A percentile compares a stretch with the other conserved stretches of the same genome.
phyloP scores from a whole-genome alignment of 108 stramenopile species.

The Cyclotella atomus region DNA sequence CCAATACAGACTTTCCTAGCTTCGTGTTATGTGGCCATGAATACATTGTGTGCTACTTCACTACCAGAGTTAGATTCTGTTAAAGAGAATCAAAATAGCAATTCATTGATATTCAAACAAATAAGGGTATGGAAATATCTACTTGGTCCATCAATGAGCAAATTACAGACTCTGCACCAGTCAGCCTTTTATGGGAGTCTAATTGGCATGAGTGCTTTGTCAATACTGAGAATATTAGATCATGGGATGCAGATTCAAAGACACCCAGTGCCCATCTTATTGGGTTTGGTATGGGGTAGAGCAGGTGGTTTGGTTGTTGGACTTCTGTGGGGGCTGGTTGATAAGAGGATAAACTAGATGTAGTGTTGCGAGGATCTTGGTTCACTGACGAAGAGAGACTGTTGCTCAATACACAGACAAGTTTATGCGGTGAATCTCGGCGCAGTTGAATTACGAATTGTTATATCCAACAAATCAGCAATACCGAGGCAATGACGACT shows the following conservation, averaged over 20 bases:
- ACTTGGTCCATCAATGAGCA: slow-evolving; percentile 1
- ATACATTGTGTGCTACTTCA: not conserved
- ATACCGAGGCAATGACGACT: no score
- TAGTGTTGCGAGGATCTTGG: no score
- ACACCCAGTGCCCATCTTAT: slow-evolving; percentile 67
- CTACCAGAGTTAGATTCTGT: not conserved
- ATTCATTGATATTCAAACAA: not conserved
- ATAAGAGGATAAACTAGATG: not conserved
- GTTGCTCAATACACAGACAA: no score
- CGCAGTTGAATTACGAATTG: no score
- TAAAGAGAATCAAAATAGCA: not conserved
- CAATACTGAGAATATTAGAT: slow-evolving; percentile 61
- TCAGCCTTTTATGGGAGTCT: slow-evolving; percentile 14
- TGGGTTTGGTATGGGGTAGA: slow-evolving; percentile 62
- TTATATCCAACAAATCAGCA: no score
- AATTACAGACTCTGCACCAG: slow-evolving; percentile 14
- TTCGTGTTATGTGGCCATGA: slow-evolving; percentile 29
- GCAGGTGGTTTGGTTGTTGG: slow-evolving; percentile 27
- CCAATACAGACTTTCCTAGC: slow-evolving; percentile 29
- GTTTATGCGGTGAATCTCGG: no score
- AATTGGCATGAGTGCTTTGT: slow-evolving; percentile 20
- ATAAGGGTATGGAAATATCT: not conserved
- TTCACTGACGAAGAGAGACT: no score
- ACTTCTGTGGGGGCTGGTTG: slow-evolving; percentile 6
- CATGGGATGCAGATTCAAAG: slow-evolving; percentile 73